Base-by-base conservation (phyloP, 495 filamentous ascomycete species). In the Rostrohypoxylon terebratum region DNA sequence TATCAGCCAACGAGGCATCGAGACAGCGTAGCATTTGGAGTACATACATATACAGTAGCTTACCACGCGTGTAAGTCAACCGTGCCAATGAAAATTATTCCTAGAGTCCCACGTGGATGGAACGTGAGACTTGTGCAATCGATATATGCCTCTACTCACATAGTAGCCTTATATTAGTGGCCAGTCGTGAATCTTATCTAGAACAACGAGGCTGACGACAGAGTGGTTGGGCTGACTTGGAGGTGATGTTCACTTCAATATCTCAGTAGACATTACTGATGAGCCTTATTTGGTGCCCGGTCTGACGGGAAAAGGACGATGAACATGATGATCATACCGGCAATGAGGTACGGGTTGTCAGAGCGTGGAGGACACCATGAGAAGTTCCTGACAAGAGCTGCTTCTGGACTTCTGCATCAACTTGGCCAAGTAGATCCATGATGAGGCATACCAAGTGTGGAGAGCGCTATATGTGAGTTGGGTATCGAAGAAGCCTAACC, bases 401-500 rank as follows among this genome's bases (percentile, higher is more conserved):
- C 13, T 55, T 61, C 31, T 66, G 54, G 58, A 21, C 18, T 60
- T 61, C 38, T 66, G 54, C 57, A 21, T 18, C 25, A 59, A 66
- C 60, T 69, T 73, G 71, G 71, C 65, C 60, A 34, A 44, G 65
- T 40, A 65, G 25, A 28, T 28, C 28, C 28, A 28, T 28, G 28
- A 69, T 42, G 65, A 69, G 42, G 57, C 40, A 58, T 59, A 44
- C 66, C 71, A 69, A 69, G 64, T 62, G 42, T 58, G 66, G 66
- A 33, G 50, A 55, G 21, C 33, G 25, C 59, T 60, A 64, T 36
- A 59, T 62, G 31, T 40, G 33, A 63, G 64, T 72, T 68, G 64
- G 63, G 59, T 68, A 70, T 72, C 42, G 59, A 68, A 9, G 55
- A 62, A 64, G 63, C 69, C 69, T 64, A 72, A 68, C 69, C 44